Percentiles rank a stretch among this genome's conserved stretches.
Evolutionary conservation across 768 basidiomycete genomes (phyloP).

Genomic region (Candolleomyces efflorescens): DNA sequence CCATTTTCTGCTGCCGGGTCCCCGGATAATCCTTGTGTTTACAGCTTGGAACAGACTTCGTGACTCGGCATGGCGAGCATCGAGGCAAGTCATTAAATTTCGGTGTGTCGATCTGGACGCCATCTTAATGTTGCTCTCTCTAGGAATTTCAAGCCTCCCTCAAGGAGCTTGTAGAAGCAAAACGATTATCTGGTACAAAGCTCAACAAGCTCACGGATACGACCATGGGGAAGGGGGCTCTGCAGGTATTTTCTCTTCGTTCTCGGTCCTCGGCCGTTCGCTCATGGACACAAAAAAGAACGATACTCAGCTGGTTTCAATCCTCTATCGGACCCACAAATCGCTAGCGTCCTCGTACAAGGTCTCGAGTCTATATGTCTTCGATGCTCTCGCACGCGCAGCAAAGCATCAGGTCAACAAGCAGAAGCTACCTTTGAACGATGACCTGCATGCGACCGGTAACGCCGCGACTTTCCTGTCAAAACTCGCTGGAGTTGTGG

Average conservation of each 20-base stretch:
- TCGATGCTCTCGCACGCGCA: slow-evolving; percentile 89
- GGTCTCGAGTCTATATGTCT: slow-evolving; percentile 85
- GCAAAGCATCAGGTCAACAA: slow-evolving; percentile 69
- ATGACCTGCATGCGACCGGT: slow-evolving; percentile 52
- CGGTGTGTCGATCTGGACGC: background rate
- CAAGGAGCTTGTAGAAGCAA: slow-evolving; percentile 78
- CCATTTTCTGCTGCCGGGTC: background rate
- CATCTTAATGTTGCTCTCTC: slow-evolving; percentile 1
- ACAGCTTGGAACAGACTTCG: background rate
- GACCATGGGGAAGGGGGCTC: slow-evolving; percentile 54
- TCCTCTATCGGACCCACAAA: slow-evolving; percentile 87
- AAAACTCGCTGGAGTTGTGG: slow-evolving; percentile 88
- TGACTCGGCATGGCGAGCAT: background rate
- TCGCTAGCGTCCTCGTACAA: slow-evolving; percentile 64
- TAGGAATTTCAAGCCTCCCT: slow-evolving; percentile 81
- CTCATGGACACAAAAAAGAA: slow-evolving; percentile 42
- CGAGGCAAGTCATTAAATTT: background rate
- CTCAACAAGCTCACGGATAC: slow-evolving; percentile 74
- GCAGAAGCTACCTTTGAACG: slow-evolving; percentile 47
- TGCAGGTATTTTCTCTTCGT: slow-evolving; percentile 53
- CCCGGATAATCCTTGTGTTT: background rate
- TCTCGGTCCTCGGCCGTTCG: background rate
- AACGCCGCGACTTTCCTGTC: slow-evolving; percentile 80
- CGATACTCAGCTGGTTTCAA: slow-evolving; percentile 84
- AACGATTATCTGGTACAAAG: slow-evolving; percentile 83